These are phyloP conservation scores for Geotrichum restrictum DNA, from an alignment of 1,139 yeast species.

Conservation along the genomic window DNA sequence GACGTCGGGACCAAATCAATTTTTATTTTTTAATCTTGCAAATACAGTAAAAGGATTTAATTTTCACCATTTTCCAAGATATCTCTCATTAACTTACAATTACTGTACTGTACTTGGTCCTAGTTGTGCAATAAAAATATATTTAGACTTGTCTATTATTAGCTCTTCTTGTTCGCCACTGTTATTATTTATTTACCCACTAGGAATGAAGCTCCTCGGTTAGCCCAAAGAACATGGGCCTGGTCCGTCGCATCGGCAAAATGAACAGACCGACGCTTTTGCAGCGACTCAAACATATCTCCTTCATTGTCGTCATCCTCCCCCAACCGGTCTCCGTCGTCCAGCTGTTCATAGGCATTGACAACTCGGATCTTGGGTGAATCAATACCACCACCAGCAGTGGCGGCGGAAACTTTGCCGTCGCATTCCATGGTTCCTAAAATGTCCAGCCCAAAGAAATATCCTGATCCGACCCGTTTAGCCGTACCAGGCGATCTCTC, in stretches of 20 bases:
- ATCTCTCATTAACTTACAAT: too few species aligned
- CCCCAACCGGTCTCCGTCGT: not conserved
- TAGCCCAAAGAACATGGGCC: constrained; percentile 9
- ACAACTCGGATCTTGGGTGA: constrained; percentile 14
- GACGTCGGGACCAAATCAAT: too few species aligned
- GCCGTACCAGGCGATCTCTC: not conserved
- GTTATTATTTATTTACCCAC: too few species aligned
- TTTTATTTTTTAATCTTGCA: too few species aligned
- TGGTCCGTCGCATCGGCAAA: constrained; percentile 8
- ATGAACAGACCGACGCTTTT: constrained; percentile 15
- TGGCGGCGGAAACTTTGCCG: not conserved
- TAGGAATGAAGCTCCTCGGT: constrained; percentile 12
- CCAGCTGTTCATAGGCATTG: not conserved
- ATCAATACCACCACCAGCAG: not conserved
- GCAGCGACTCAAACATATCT: constrained; percentile 2
- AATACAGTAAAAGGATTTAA: too few species aligned
- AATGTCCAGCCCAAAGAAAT: constrained; percentile 12
- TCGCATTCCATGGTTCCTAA: constrained; percentile 9
- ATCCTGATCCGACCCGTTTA: constrained; percentile 4
- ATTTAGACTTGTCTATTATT: too few species aligned
- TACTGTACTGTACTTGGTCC: too few species aligned
- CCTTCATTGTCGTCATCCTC: constrained; percentile 7
- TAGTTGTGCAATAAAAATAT: too few species aligned
- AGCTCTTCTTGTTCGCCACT: too few species aligned
- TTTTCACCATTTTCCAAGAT: too few species aligned